A percentile compares a stretch with the other conserved stretches of the same genome.
phyloP scores from a whole-genome alignment of 2,329 filamentous ascomycete species.

The Colletotrichum costaricense region DNA sequence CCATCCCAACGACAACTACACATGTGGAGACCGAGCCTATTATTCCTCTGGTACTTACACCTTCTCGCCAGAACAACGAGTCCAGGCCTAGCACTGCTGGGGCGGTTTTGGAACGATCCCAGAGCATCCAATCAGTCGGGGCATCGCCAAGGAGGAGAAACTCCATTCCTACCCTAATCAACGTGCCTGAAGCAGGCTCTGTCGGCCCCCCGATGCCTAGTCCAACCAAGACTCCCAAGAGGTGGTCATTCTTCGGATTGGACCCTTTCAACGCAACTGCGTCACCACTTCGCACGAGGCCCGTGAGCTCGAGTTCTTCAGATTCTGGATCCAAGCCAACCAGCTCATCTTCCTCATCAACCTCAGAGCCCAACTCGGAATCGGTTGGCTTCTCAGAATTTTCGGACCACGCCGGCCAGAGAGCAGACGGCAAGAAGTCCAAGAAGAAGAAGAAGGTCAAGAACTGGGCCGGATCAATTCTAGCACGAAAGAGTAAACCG shows the following conservation, averaged over 20 bases:
- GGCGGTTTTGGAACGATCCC: slow-evolving; percentile 70
- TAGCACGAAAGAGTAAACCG: slow-evolving; percentile 70
- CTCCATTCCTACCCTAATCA: slow-evolving; percentile 67
- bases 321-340: slow-evolving; percentile 47
- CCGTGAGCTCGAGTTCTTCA: slow-evolving; percentile 59
- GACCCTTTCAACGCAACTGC: slow-evolving; percentile 62
- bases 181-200: slow-evolving; percentile 48
- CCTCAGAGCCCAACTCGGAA: slow-evolving; percentile 51
- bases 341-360: slow-evolving; percentile 40
- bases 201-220: slow-evolving; percentile 54
- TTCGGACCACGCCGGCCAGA: slow-evolving; percentile 42
- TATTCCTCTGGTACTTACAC: slow-evolving; percentile 48
- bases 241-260: slow-evolving; percentile 72
- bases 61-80: slow-evolving; percentile 56
- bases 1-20: slow-evolving; percentile 60
- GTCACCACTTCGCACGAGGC: slow-evolving; percentile 59
- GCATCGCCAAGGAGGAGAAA: slow-evolving; percentile 64
- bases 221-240: slow-evolving; percentile 63
- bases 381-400: slow-evolving; percentile 33
- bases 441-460: slow-evolving; percentile 81
- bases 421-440: slow-evolving; percentile 46
- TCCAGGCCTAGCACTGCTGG: slow-evolving; percentile 77
- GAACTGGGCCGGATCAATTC: slow-evolving; percentile 75
- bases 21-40: slow-evolving; percentile 25
- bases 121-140: slow-evolving; percentile 48